A percentile compares a stretch with the other conserved stretches of the same genome.
Evolutionary conservation across 345 rosid genomes (phyloP).

Genomic region (Rhodamnia argentea): DNA sequence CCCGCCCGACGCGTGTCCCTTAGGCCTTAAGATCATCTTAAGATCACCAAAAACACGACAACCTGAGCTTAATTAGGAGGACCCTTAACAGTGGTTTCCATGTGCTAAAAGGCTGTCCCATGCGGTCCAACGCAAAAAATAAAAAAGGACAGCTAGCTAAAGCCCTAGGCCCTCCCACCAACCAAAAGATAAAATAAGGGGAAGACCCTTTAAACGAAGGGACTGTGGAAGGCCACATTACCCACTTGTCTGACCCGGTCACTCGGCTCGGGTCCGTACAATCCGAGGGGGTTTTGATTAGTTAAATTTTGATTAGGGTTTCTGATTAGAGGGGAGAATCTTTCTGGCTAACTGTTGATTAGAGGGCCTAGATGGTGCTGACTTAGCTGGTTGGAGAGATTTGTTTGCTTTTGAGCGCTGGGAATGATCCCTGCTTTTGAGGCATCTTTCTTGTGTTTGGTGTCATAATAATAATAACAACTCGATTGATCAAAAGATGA

Average conservation of each 20-base stretch:
- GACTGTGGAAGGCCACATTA: not conserved
- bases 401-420: not conserved
- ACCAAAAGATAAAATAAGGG: not conserved
- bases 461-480: not conserved
- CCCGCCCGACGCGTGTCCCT: slow-evolving; percentile 7
- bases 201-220: not conserved
- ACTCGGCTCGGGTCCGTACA: not conserved
- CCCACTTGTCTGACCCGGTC: not conserved
- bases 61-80: not conserved
- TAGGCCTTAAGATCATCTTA: not conserved
- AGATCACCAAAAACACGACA: not conserved
- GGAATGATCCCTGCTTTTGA: not conserved
- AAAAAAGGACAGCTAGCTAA: not conserved
- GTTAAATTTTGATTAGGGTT: not conserved
- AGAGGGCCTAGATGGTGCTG: not conserved
- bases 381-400: not conserved
- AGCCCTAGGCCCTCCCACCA: not conserved
- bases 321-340: not conserved
- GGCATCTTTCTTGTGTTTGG: not conserved
- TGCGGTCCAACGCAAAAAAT: not conserved
- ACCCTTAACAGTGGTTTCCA: not conserved
- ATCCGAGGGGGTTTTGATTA: not conserved
- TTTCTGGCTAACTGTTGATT: not conserved
- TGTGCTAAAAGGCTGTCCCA: not conserved
- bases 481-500: not conserved